These are phyloP conservation scores for Skeletonema menzelii DNA, from an alignment of 108 stramenopile species.

Conservation along the genomic window DNA sequence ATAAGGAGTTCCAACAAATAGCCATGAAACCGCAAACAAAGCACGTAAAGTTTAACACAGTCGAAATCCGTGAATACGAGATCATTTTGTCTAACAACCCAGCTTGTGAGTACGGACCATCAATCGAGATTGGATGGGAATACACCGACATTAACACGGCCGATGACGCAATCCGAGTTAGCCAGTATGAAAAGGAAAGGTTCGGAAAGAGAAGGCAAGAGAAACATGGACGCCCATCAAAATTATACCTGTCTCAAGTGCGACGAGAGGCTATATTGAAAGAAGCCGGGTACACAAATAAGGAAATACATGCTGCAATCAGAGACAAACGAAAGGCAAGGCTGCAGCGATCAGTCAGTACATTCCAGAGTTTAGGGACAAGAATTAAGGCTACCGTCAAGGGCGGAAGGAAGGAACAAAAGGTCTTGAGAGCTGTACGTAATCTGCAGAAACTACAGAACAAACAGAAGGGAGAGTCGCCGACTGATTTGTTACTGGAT, in stretches of 20 bases:
- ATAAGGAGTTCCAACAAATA: no score
- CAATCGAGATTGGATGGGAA: slow-evolving; percentile 28
- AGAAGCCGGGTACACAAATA: background rate
- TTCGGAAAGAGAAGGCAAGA: background rate
- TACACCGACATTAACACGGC: slow-evolving; percentile 23
- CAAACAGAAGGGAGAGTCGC: background rate
- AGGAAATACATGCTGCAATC: background rate
- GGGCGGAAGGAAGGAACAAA: slow-evolving; percentile 13
- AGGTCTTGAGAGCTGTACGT: background rate
- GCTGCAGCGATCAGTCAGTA: background rate
- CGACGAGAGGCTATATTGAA: background rate
- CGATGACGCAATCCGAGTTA: background rate
- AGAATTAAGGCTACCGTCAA: background rate
- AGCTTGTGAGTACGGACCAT: slow-evolving; percentile 8
- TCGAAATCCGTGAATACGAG: slow-evolving; percentile 12
- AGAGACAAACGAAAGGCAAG: background rate
- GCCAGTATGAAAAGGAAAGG: slow-evolving; percentile 2
- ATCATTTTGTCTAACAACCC: slow-evolving; percentile 23
- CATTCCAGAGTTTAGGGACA: background rate
- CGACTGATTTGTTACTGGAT: background rate
- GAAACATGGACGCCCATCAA: background rate
- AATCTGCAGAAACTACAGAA: background rate
- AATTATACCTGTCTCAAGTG: background rate
- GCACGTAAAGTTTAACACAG: background rate
- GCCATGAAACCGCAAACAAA: background rate